Conservation (phyloP, 2,329 filamentous ascomycete species). For the Penicillium sp. region DNA sequence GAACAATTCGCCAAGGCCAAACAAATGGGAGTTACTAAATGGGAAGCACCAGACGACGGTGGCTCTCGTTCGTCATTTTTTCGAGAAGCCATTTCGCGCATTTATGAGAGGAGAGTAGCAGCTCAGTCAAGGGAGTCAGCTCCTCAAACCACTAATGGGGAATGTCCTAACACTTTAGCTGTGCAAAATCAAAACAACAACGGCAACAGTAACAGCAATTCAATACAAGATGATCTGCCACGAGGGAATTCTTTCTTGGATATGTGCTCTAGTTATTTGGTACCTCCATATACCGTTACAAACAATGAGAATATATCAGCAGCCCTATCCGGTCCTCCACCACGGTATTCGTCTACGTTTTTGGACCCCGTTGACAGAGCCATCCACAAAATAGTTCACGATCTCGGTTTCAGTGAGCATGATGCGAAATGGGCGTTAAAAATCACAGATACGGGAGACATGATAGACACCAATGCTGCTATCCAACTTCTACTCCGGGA, state of each 20-base stretch:
- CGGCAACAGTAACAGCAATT: background rate
- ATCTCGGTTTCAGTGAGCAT: constrained; percentile 56
- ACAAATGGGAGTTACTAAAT: constrained; percentile 54
- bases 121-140: background rate
- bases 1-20: constrained; percentile 52
- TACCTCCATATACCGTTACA: background rate
- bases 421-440: constrained; percentile 56
- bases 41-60: constrained; percentile 47
- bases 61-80: constrained; percentile 55
- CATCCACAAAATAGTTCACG: constrained; percentile 51
- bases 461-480: constrained; percentile 55
- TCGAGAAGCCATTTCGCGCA: constrained; percentile 56
- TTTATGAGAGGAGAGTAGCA: constrained; percentile 49
- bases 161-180: constrained; percentile 8
- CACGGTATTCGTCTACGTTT: constrained; percentile 22
- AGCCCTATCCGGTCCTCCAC: constrained; percentile 13
- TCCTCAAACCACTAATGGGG: constrained; percentile 8
- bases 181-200: background rate
- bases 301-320: constrained; percentile 8
- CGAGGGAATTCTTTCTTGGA: background rate
- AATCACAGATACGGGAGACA: constrained; percentile 58
- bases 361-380: constrained; percentile 55
- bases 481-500: constrained; percentile 52
- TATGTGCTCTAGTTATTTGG: constrained; percentile 3
- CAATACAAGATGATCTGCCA: background rate